Evolutionary conservation across 148 eudicot species (phyloP).

Genomic region (Amaranthus palmeri): DNA sequence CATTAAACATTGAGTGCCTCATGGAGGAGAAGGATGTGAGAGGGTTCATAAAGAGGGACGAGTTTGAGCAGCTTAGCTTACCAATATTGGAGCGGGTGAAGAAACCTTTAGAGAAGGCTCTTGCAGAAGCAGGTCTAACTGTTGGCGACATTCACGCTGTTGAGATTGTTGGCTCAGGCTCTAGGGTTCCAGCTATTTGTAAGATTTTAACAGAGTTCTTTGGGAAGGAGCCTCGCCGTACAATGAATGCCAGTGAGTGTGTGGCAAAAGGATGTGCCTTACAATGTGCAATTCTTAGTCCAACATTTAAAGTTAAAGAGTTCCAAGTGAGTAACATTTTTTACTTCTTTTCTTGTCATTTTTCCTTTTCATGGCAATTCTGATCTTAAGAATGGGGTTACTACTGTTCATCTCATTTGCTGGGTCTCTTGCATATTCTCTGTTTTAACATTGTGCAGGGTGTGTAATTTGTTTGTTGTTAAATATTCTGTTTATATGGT

Average conservation of each 20-base stretch:
- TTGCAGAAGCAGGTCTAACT: conserved; percentile 71
- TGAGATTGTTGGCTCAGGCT: conserved; percentile 93
- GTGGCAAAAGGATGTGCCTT: conserved; percentile 92
- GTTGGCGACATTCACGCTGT: conserved; percentile 70
- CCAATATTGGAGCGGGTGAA: conserved; percentile 87
- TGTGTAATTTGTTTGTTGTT: too few relatives aligned
- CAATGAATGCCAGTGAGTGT: conserved; percentile 98
- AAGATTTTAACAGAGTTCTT: conserved; percentile 83
- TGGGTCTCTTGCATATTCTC: neutral
- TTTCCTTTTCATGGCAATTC: neutral
- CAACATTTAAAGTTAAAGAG: conserved; percentile 89
- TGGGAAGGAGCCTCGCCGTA: conserved; percentile 90
- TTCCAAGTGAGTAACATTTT: conserved; percentile 54
- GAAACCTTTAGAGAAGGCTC: conserved; percentile 90
- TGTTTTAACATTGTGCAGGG: neutral
- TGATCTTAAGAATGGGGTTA: neutral
- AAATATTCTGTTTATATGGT: neutral
- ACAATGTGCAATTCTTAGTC: conserved; percentile 88
- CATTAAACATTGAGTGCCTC: conserved; percentile 88
- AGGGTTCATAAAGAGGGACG: conserved; percentile 79
- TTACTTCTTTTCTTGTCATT: neutral
- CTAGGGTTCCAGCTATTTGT: conserved; percentile 79
- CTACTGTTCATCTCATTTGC: neutral
- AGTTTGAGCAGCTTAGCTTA: conserved; percentile 71
- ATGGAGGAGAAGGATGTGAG: conserved; percentile 97